Evolutionary conservation across 805 yeast species (phyloP).

Genomic region (Grigorovia humatica): DNA sequence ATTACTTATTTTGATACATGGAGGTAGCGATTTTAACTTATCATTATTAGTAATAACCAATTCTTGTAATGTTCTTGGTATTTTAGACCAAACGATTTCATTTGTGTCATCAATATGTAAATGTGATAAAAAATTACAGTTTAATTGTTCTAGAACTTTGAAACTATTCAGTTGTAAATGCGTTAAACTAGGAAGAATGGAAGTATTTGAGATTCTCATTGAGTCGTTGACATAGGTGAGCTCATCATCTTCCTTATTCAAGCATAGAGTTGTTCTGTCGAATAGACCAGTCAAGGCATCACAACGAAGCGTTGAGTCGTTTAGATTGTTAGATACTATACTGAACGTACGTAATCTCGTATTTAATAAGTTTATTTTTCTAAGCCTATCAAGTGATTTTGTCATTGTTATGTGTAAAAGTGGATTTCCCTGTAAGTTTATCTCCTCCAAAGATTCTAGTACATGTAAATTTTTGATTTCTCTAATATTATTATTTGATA

Average conservation of each 20-base stretch:
- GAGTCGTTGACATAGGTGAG: neutral
- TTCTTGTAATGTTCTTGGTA: slow-evolving; percentile 7
- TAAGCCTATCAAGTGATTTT: neutral
- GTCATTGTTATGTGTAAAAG: slow-evolving; percentile 5
- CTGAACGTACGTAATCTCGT: neutral
- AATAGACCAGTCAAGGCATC: neutral
- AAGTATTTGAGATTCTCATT: neutral
- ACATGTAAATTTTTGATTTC: slow-evolving; percentile 13
- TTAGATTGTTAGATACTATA: neutral
- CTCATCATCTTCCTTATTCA: neutral
- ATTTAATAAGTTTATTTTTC: neutral
- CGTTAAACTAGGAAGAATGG: neutral
- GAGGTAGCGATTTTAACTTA: slow-evolving; percentile 9
- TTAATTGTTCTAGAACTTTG: neutral
- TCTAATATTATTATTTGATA: slow-evolving; percentile 17
- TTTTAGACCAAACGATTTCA: slow-evolving; percentile 6
- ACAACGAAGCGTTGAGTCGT: neutral
- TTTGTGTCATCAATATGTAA: neutral
- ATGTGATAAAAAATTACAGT: neutral
- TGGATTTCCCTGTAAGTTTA: slow-evolving; percentile 20
- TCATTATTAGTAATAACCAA: slow-evolving; percentile 6
- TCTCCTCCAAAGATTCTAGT: slow-evolving; percentile 11
- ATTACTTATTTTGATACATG: neutral
- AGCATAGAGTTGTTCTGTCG: too few relatives aligned
- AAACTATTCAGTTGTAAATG: neutral